Base-by-base conservation (phyloP, 345 rosid species). In the Populus simonii region DNA sequence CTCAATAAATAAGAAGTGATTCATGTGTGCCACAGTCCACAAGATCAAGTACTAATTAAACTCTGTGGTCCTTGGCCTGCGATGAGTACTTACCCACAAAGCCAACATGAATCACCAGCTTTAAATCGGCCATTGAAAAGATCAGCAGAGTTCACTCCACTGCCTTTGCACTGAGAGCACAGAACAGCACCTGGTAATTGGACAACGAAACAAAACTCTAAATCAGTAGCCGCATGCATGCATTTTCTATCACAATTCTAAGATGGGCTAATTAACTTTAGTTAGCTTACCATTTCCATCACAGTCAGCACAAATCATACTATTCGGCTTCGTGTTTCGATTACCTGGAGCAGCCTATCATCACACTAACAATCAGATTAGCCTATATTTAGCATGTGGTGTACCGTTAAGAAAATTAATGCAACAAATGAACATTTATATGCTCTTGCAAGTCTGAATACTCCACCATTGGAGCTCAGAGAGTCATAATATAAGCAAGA, bases 161-260 rank as follows among this genome's bases (percentile, higher is more conserved):
- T 77, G 1, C 94, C 94, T 79, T 88, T 83, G 76, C 92, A 90
- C 76, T 89, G 94, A 11, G 89, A 86, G 70, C 94, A 90, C 43
- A 51, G 38, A 62, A 86, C 85, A 1, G 90, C 91, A 70, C 94
- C 91, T 89, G 71, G 22, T 61, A 82, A 53, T 16, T 20, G 8
- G 25, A 15, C 8, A 6, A 17, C 31, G 15, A 75, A 16, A 6
- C 11, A 25, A 17, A 1, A n/a, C 63, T 1, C 65, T 15, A 8
- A 45, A 23, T 6, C n/a, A 22, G 36, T 8, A 53, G 33, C 67
- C 2, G 29, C 36, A 23, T n/a, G 23, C 3, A 33, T 41, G 47
- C 25, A 17, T 69, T 6, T 17, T 17, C 27, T 22, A 53, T 12
- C 38, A 55, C 10, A 29, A n/a, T 29, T 38, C n/a, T 7, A 18